Evolutionary conservation across 2,329 filamentous ascomycete genomes (phyloP), one percentile per base, ranked within the genome.

Genomic region (Ceratocystis lukuohia): DNA sequence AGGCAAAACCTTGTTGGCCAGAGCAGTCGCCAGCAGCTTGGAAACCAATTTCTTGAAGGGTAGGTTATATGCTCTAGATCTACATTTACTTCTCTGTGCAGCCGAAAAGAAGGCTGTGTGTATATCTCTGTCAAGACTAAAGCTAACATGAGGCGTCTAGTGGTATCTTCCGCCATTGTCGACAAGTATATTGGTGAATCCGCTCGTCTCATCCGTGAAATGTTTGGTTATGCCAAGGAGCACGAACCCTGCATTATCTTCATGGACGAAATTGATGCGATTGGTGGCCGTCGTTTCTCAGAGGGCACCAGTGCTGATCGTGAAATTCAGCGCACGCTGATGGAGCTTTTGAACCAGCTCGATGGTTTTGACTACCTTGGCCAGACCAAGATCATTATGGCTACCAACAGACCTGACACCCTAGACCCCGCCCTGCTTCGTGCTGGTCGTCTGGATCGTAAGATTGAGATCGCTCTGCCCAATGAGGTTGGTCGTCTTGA

Each of bases 351-450:
- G 69, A 99, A 99, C 78, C 94, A 99, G 77, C 85, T 99, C 65
- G 94, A 99, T 75, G 94, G 95, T 71, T 99, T 99, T 80, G 94
- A 99, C 79, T 99, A 99, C 79, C 83, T 99, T 46, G 94, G 95
- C 72, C 96, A 99, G 82, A 99, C 94, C 66, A 99, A 99, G 82
- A 99, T 99, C 75, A 99, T 99, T 80, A 99, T 99, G 95, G 94
- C 92, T 46, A 97, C 94, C 68, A 99, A 99, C 81, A 84, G 94
- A 78, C 94, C 93, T 15, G 93, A 97, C 76, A 97, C 93, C 0
- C 84, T 99, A 62, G 93, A 99, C 74, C 93, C 93, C 44, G 93
- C 93, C 1, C 80, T 99, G 72, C 82, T 99, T 66, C 87, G 93
- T 79, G 93, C 93, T 56, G 93, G 93, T 72, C 88, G 94, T 76